Evolutionary conservation across 345 rosid genomes (phyloP).

Genomic region (Gossypium stocksii): DNA sequence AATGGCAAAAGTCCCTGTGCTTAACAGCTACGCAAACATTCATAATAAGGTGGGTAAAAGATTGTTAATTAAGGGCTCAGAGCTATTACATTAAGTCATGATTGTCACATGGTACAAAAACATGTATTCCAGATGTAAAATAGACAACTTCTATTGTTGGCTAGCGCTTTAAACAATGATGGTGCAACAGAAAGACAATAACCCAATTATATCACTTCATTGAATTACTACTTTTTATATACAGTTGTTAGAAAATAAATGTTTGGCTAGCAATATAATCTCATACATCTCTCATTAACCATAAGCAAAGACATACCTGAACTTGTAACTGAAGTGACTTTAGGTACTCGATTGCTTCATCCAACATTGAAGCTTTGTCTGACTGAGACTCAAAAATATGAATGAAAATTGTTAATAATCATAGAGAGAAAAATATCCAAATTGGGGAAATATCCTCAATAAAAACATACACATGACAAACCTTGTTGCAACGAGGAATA

Average conservation of each 20-base stretch:
- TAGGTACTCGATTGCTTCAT: conserved; percentile 57
- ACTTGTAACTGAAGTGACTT: conserved; percentile 59
- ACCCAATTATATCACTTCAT: background rate
- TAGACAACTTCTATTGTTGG: background rate
- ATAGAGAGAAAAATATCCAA: background rate
- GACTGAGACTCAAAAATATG: conserved; percentile 29
- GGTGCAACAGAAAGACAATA: background rate
- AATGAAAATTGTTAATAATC: background rate
- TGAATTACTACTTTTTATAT: background rate
- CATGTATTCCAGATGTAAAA: background rate
- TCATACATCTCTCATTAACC: background rate
- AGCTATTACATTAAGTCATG: background rate
- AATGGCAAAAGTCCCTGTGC: background rate
- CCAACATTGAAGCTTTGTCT: conserved; percentile 64
- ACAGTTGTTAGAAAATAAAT: background rate
- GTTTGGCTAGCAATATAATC: background rate
- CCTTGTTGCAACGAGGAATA: conserved; percentile 52
- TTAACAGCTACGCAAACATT: conserved; percentile 4
- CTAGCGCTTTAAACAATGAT: conserved; percentile 2
- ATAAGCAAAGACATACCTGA: conserved; percentile 32
- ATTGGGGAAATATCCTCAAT: background rate
- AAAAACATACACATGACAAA: conserved; percentile 8
- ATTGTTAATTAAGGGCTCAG: background rate
- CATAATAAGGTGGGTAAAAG: background rate
- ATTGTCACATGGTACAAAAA: background rate